Conservation (phyloP, 139 green algal species). For the Coelastrella sp. region DNA sequence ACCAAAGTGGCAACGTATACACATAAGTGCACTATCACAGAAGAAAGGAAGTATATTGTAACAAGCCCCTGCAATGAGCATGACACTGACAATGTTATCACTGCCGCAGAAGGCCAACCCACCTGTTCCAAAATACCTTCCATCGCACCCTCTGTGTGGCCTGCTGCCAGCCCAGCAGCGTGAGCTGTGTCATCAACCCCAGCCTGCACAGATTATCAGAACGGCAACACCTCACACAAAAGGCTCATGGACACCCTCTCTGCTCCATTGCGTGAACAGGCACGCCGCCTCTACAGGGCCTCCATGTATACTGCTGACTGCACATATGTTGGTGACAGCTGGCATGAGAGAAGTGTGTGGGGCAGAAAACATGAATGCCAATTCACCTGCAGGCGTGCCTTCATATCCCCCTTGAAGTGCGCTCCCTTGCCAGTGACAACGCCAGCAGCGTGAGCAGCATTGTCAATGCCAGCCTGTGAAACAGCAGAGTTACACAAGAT, state of each 20-base stretch:
- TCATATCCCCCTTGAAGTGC: not conserved
- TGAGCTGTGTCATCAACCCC: slow-evolving; percentile 31
- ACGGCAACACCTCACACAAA: not conserved
- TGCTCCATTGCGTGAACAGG: slow-evolving; percentile 2
- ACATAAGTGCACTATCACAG: too few relatives aligned
- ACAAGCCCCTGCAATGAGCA: too few relatives aligned
- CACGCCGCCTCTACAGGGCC: not conserved
- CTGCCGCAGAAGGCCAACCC: too few relatives aligned
- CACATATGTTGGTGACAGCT: not conserved
- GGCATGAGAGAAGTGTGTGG: not conserved
- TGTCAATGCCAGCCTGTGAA: not conserved
- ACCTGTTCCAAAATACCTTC: slow-evolving; percentile 4
- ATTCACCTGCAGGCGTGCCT: not conserved
- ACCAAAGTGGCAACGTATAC: too few relatives aligned
- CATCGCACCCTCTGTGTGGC: not conserved
- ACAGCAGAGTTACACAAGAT: not conserved
- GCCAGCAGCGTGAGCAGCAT: not conserved
- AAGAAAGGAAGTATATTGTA: too few relatives aligned
- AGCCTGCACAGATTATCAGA: not conserved
- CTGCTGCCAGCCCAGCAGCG: slow-evolving; percentile 36
- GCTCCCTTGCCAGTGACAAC: not conserved
- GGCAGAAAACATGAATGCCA: not conserved
- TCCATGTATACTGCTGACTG: not conserved
- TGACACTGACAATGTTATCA: too few relatives aligned
- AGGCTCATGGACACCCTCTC: not conserved